Evolutionary conservation across 371 early-diverging fungal species (phyloP).

Genomic region (Circinella umbellata): DNA sequence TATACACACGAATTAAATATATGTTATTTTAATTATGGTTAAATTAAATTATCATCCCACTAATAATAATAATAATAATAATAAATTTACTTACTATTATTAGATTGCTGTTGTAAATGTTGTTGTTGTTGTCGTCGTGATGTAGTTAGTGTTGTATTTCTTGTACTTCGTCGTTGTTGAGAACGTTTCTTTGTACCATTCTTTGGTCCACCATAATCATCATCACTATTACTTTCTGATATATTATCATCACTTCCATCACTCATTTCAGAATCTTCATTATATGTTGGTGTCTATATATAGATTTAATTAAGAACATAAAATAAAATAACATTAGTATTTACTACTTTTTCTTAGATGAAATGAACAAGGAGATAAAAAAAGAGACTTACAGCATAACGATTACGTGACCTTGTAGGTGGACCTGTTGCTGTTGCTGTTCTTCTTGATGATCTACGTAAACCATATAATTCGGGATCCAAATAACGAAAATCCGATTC

Average conservation of each 20-base stretch:
- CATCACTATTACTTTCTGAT: slow-evolving; percentile 27
- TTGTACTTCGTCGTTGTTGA: not conserved
- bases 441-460: slow-evolving; percentile 36
- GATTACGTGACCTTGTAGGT: not conserved
- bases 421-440: slow-evolving; percentile 3
- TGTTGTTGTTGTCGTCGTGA: not conserved
- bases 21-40: slow-evolving; percentile 1
- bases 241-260: slow-evolving; percentile 16
- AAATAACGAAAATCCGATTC: slow-evolving; percentile 22
- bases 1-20: not conserved
- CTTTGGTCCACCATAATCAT: slow-evolving; percentile 25
- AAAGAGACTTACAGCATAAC: slow-evolving; percentile 8
- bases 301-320: too few species aligned
- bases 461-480: slow-evolving; percentile 41
- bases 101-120: not conserved
- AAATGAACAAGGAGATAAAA: not conserved
- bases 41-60: slow-evolving; percentile 1
- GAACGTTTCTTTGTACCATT: slow-evolving; percentile 8
- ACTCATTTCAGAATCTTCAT: slow-evolving; percentile 9
- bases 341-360: too few species aligned
- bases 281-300: slow-evolving; percentile 4
- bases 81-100: slow-evolving; percentile 1
- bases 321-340: too few species aligned
- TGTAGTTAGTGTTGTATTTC: not conserved
- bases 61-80: too few species aligned